Conservation (phyloP, 441 rosid species). For the Rhodomyrtus psidioides region DNA sequence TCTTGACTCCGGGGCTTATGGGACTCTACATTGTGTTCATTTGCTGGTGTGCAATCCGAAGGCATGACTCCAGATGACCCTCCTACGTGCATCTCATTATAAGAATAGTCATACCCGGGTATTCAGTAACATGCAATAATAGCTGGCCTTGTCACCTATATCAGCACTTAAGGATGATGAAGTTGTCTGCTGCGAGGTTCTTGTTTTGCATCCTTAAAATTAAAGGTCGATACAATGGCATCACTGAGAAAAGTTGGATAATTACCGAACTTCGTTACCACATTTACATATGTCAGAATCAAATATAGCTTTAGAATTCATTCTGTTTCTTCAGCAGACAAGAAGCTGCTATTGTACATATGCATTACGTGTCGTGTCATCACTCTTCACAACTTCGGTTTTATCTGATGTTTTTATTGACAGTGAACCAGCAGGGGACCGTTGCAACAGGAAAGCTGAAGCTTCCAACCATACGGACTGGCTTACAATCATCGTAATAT, state of each 20-base stretch:
- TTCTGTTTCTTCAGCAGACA: neutral
- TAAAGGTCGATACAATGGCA: neutral
- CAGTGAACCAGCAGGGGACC: slow-evolving; percentile 95
- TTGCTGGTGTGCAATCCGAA: slow-evolving; percentile 98
- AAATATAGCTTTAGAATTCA: neutral
- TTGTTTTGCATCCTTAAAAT: neutral
- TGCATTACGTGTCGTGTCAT: neutral
- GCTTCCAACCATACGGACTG: slow-evolving; percentile 82
- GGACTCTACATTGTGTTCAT: slow-evolving; percentile 87
- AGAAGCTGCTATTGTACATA: neutral
- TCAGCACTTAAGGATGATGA: neutral
- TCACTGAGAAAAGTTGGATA: neutral
- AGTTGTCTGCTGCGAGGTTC: neutral
- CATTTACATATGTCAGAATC: neutral
- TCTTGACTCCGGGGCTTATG: slow-evolving; percentile 92
- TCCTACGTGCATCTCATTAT: neutral
- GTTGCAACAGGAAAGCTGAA: slow-evolving; percentile 80
- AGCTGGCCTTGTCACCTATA: neutral
- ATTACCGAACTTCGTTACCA: neutral
- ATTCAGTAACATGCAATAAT: neutral
- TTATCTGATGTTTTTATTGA: slow-evolving; percentile 1
- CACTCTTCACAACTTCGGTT: neutral
- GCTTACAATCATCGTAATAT: slow-evolving; percentile 88
- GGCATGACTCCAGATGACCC: slow-evolving; percentile 29
- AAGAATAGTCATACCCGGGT: neutral